These are phyloP conservation scores for Yarrowia porcina DNA, from an alignment of 805 yeast genomes.

Conservation along the genomic window DNA sequence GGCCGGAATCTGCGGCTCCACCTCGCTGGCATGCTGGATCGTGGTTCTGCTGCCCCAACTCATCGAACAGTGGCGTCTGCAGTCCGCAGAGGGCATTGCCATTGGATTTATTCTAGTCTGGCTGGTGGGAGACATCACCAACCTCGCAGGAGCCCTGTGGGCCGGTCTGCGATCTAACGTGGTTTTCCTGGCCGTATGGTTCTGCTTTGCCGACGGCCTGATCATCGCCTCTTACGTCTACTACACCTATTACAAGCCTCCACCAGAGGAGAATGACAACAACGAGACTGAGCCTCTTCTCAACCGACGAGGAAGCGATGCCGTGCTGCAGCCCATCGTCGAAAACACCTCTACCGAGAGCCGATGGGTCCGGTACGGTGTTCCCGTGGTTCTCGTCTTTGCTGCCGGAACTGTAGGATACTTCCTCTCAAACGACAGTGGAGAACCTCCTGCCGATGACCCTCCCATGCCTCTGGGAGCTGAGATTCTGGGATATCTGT, in stretches of 20 bases:
- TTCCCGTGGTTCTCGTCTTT: slow-evolving; percentile 61
- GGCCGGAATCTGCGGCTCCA: slow-evolving; percentile 66
- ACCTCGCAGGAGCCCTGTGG: slow-evolving; percentile 65
- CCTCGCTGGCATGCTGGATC: slow-evolving; percentile 74
- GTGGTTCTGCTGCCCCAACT: slow-evolving; percentile 73
- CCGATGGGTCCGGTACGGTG: slow-evolving; percentile 48
- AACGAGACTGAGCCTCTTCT: slow-evolving; percentile 33
- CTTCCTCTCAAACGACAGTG: slow-evolving; percentile 45
- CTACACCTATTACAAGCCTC: slow-evolving; percentile 40
- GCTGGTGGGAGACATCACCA: slow-evolving; percentile 69
- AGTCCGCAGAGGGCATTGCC: slow-evolving; percentile 71
- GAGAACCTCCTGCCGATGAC: slow-evolving; percentile 29
- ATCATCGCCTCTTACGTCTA: slow-evolving; percentile 57
- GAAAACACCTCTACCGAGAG: slow-evolving; percentile 39
- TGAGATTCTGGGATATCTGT: slow-evolving; percentile 64
- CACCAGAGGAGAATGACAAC: not conserved
- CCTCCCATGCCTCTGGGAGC: slow-evolving; percentile 47
- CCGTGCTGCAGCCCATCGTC: slow-evolving; percentile 43
- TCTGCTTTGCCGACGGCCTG: slow-evolving; percentile 63
- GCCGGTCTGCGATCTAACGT: slow-evolving; percentile 70
- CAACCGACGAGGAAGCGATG: slow-evolving; percentile 37
- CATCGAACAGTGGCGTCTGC: slow-evolving; percentile 73
- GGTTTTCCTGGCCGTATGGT: slow-evolving; percentile 69
- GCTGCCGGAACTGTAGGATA: slow-evolving; percentile 63
- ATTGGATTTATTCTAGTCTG: slow-evolving; percentile 63